phyloP scores from a whole-genome alignment of 108 stramenopile species.

The Cyclotella atomus region DNA sequence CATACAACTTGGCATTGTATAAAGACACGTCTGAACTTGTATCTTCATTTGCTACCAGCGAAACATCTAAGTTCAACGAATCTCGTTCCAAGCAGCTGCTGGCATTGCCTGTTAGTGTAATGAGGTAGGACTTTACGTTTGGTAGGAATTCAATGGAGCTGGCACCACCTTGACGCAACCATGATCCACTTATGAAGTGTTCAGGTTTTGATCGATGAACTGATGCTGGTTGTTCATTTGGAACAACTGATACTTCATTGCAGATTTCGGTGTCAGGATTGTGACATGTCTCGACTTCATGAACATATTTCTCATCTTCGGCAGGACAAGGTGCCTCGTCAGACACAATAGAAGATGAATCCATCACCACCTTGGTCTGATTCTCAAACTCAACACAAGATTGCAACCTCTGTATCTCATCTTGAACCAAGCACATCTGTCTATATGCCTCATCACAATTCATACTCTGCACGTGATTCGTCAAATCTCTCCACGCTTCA shows the following conservation, averaged over 20 bases:
- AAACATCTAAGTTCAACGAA: slow-evolving; percentile 16
- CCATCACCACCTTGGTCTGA: neutral
- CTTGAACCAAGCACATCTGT: slow-evolving; percentile 44
- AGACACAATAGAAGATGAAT: neutral
- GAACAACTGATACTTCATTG: neutral
- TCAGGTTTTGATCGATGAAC: neutral
- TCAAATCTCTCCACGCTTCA: slow-evolving; percentile 22
- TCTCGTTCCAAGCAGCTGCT: slow-evolving; percentile 4
- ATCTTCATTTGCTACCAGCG: neutral
- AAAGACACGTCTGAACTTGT: neutral
- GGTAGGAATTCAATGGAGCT: slow-evolving; percentile 48
- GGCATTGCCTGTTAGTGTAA: slow-evolving; percentile 17
- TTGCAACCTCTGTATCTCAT: slow-evolving; percentile 33
- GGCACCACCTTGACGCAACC: slow-evolving; percentile 30
- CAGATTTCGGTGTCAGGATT: neutral
- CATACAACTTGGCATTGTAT: slow-evolving; percentile 11
- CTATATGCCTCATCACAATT: slow-evolving; percentile 34
- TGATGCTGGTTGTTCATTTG: neutral
- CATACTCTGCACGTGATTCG: slow-evolving; percentile 22
- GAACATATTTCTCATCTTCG: neutral
- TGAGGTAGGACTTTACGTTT: slow-evolving; percentile 35
- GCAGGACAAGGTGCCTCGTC: neutral
- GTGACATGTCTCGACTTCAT: no score
- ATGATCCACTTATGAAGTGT: slow-evolving; percentile 10
- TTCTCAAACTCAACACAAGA: neutral